Evolutionary conservation across 805 yeast species (phyloP), one percentile per base, ranked within the genome.

Genomic region (Candida orba): DNA sequence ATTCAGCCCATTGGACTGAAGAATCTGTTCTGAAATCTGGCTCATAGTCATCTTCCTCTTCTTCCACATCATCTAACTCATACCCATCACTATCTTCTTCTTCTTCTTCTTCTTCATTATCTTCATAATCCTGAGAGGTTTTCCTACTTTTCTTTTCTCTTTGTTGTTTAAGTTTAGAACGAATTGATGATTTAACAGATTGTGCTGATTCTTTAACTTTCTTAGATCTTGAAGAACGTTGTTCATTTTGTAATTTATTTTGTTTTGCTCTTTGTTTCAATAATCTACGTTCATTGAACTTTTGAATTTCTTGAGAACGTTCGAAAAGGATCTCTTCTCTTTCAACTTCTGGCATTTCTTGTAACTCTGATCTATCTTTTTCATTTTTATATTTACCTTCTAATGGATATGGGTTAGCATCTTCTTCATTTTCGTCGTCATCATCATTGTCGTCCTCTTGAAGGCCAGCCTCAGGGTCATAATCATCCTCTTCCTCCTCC

Each of bases 301-400:
- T 79, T 63, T 91, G 95, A 79, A 87, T 77, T 49, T 86, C 95
- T 65, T 89, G 96, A 8, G 87, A 78, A 64, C 99, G 86, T 44
- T 91, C 98, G 55, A 87, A 93, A 44, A 93, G 73, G 44, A 89
- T 78, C 53, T 84, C 81, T 68, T 93, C 99, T 58, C 98, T 83
- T 57, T 86, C 86, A 62, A 93, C 78, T 69, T 93, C 99, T 44
- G 91, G 95, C 80, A 93, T 74, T 1, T 71, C 60, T 39, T 73
- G 80, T 57, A 85, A 68, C 43, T 69, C 63, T 2, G 67, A 78
- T 47, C 86, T 75, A 64, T 93, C 99, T 8, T 68, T 72, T 42
- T 80, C 95, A 63, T 89, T 83, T 56, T 81, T 85, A 68, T 81
- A 93, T 57, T 87, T 88, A 8, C 95, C 96, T 58, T 89, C 96